These are phyloP conservation scores for Phialophora chinensis DNA, from an alignment of 2,329 filamentous ascomycete genomes.

Conservation along the genomic window DNA sequence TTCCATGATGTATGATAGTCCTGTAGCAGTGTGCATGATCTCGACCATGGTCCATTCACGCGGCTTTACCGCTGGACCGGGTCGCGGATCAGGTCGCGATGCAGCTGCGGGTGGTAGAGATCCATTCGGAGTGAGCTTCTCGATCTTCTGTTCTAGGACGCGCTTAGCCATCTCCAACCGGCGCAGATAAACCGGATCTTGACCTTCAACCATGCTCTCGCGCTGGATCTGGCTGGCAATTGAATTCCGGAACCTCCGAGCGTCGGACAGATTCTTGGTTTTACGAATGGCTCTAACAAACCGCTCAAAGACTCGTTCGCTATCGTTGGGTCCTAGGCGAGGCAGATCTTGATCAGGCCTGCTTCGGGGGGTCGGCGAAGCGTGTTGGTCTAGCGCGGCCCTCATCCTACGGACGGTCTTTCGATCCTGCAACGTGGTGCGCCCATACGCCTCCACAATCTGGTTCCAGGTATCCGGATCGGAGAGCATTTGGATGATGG, in stretches of 20 bases:
- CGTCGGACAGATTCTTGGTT: conserved; percentile 89
- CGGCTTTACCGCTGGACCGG: conserved; percentile 57
- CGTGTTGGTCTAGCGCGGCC: conserved; percentile 91
- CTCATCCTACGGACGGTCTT: conserved; percentile 92
- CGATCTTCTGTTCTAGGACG: conserved; percentile 86
- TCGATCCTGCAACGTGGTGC: conserved; percentile 87
- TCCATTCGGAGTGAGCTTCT: conserved; percentile 73
- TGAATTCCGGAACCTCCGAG: conserved; percentile 87
- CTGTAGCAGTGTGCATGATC: conserved; percentile 86
- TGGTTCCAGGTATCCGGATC: conserved; percentile 99
- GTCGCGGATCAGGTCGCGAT: conserved; percentile 44
- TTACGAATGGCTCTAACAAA: conserved; percentile 90
- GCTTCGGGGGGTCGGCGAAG: conserved; percentile 74
- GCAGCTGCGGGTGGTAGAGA: conserved; percentile 43
- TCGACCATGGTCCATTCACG: conserved; percentile 80
- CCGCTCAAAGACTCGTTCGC: conserved; percentile 89
- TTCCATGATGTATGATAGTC: conserved; percentile 98
- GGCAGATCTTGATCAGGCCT: conserved; percentile 74
- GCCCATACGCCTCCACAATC: conserved; percentile 85
- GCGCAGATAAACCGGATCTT: conserved; percentile 85
- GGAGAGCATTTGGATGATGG: conserved; percentile 77
- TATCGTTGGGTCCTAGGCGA: conserved; percentile 78
- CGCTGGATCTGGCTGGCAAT: conserved; percentile 89
- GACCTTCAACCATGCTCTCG: conserved; percentile 76
- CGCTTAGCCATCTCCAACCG: conserved; percentile 89